Base-by-base conservation (phyloP, 2,329 filamentous ascomycete genomes). In the Talaromyces sp. region DNA sequence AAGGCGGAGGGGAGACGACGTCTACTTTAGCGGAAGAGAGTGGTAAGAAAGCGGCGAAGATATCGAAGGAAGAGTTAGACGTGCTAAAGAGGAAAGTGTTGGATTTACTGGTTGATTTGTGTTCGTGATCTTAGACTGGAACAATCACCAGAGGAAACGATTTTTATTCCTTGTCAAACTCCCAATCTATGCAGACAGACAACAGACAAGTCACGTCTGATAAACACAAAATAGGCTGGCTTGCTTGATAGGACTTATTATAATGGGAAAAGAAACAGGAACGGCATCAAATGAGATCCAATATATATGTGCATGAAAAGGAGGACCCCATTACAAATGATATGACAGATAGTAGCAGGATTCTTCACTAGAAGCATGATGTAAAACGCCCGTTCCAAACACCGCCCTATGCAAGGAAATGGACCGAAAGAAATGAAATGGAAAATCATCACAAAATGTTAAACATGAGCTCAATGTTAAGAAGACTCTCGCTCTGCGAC, bases 91-190 rank as follows among this genome's bases (percentile, higher is more conserved):
- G 75, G 62, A 79, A 77, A 67, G 84, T 85, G 79, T 68, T 86
- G 61, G 78, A 76, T 45, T 72, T 85, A 49, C 72, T 86, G 58
- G 79, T 85, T 71, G 83, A 85, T 73, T 74, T 85, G 47, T 85
- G 78, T 63, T 75, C 73, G 63, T 76, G 54, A 59, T 6, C 7
- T 3, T 54, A 34, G n/a, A n/a, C n/a, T n/a, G n/a, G 6, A 27
- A 2, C 51, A 56, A 34, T 11, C n/a, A 47, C 43, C 11, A n/a
- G 25, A 27, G 27, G 29, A 54, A 34, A 22, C 4, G 22, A 34
- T 31, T 56, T 56, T 38, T 22, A 56, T 56, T 38, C 51, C 45
- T 54, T 34, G 31, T 60, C 58, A 45, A 36, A 47, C 58, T 61
- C 47, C 49, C 34, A 54, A 25, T 54, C 60, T 62, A 54, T 62